phyloP scores from a whole-genome alignment of 2,329 filamentous ascomycete species.

The Penicillium sp. region DNA sequence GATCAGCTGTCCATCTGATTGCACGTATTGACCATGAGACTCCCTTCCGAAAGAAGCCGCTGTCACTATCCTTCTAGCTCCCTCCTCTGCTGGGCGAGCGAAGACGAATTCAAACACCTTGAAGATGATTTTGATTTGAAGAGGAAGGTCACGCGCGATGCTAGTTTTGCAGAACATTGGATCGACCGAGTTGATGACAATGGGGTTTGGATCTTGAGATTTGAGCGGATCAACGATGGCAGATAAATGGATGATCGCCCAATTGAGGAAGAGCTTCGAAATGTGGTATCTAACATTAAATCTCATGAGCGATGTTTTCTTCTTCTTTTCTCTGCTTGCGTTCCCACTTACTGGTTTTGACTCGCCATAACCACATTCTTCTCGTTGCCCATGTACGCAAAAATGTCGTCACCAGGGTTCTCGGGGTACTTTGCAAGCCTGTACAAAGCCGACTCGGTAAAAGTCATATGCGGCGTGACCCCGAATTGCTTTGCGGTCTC shows the following conservation, averaged over 20 bases:
- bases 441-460: slow-evolving; percentile 10
- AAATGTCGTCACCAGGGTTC: background rate
- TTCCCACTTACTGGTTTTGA: no score
- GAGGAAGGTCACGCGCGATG: background rate
- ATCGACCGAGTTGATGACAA: background rate
- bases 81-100: background rate
- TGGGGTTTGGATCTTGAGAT: background rate
- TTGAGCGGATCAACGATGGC: background rate
- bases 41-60: background rate
- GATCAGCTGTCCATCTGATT: background rate
- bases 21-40: background rate
- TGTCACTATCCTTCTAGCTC: background rate
- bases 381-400: background rate
- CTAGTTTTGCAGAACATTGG: background rate
- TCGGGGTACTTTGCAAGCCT: slow-evolving; percentile 5
- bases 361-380: background rate
- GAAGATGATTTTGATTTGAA: background rate
- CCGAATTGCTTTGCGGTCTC: background rate
- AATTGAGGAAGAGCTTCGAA: background rate
- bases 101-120: background rate
- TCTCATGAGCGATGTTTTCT: no score
- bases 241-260: background rate
- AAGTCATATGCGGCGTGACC: slow-evolving; percentile 7
- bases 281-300: background rate
- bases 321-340: no score